Base-by-base conservation (phyloP, 495 filamentous ascomycete genomes). In the Symbiotaphrina buchneri region DNA sequence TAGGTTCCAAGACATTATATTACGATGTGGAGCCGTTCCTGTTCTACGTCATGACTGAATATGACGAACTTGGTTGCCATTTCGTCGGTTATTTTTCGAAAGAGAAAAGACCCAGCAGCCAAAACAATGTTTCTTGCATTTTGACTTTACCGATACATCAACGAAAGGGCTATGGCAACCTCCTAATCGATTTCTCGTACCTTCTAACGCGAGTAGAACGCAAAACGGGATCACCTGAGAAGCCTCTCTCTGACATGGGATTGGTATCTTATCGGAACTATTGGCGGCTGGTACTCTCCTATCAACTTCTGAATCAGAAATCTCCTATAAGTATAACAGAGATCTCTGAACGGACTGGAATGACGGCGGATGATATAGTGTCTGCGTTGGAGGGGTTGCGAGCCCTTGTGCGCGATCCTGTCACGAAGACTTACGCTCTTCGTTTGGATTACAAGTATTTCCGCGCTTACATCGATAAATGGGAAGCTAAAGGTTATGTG, bases 51-150 rank as follows among this genome's bases (percentile, higher is more conserved):
- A 85, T 97, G 63, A 92, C 83, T 30, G 87, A 95, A 47, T 84
- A 73, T 41, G 83, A 97, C 41, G 80, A 92, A 21, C 53, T 75
- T 21, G 87, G 87, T 13, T 94, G 82, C 45, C 87, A 95, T 48
- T 94, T 97, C 43, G 90, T 97, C 26, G 87, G 87, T 11, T 97
- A 97, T 47, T 97, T 97, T 45, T 95, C 90, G 33, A 97, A 97
- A 55, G 87, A 97, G 48, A 97, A 97, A 53, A 68, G 87, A n/a
- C 77, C 76, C 3, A 85, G 78, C 47, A 84, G 78, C 27, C 75
- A 78, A 37, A 93, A 95, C 46, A 97, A 97, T 40, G 87, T 97
- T 14, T 92, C 82, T 18, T 97, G 87, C 48, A 97, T 97, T 42
- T 59, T 95, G 14, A 93, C 87, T 0, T 57, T 97, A 17, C 87